A percentile compares a stretch with the other conserved stretches of the same genome.
Evolutionary conservation across 768 basidiomycete species (phyloP).

Genomic region (Hygrocybe punicea): DNA sequence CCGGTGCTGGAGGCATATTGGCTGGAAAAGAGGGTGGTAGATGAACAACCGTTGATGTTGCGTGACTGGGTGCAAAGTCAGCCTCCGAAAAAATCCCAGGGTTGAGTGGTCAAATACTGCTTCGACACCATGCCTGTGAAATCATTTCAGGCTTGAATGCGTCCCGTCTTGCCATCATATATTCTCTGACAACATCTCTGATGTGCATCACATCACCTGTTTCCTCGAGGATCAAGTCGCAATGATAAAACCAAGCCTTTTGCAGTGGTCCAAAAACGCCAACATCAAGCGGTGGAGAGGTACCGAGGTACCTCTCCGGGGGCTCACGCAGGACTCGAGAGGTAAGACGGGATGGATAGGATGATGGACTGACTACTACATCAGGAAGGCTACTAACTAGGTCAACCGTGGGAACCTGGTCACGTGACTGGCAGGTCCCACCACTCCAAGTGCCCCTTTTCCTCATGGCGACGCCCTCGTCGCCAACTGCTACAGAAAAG

Average conservation of each 20-base stretch:
- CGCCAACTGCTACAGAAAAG: no score
- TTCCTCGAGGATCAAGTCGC: slow-evolving; percentile 18
- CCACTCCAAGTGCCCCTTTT: no score
- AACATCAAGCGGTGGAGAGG: slow-evolving; percentile 39
- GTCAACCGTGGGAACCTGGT: no score
- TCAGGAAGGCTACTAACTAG: no score
- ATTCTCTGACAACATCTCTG: slow-evolving; percentile 5
- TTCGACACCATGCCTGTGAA: slow-evolving; percentile 16
- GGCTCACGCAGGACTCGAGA: no score
- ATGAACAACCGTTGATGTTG: slow-evolving; percentile 13
- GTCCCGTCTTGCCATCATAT: slow-evolving; percentile 10
- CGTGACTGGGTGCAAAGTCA: slow-evolving; percentile 14
- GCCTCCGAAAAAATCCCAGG: slow-evolving; percentile 10
- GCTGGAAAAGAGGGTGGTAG: slow-evolving; percentile 10
- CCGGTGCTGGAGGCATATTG: slow-evolving; percentile 10
- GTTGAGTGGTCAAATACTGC: slow-evolving; percentile 23
- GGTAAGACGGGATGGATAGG: no score
- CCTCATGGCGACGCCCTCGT: no score
- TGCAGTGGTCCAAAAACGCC: slow-evolving; percentile 36
- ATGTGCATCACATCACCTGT: slow-evolving; percentile 15
- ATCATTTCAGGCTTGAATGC: slow-evolving; percentile 21
- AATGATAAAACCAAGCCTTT: slow-evolving; percentile 23
- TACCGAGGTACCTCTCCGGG: no score
- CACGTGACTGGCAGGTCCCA: no score
- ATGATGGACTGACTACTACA: no score